Conservation (phyloP, 1,284 basidiomycete genomes). For the Ganoderma lingzhi region DNA sequence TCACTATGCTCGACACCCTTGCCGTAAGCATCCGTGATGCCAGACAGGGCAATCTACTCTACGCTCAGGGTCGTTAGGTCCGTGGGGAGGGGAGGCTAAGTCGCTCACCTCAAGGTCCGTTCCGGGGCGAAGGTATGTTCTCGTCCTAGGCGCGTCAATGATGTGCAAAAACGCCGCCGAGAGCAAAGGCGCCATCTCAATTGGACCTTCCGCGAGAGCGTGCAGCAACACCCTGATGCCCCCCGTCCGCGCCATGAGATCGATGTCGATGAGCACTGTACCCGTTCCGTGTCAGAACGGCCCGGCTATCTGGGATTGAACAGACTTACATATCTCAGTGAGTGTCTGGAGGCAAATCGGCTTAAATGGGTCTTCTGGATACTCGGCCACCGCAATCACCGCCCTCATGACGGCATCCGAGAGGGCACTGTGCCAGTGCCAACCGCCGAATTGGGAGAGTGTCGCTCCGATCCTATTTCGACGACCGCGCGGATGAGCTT, state of each 20-base stretch:
- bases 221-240: slow-evolving; percentile 91
- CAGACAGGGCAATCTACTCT: slow-evolving; percentile 80
- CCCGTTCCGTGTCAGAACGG: slow-evolving; percentile 34
- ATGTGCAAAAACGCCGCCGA: slow-evolving; percentile 87
- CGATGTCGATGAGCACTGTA: slow-evolving; percentile 84
- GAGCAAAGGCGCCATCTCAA: slow-evolving; percentile 87
- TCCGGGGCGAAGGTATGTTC: slow-evolving; percentile 83
- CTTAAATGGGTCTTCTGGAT: slow-evolving; percentile 90
- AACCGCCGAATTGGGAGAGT: slow-evolving; percentile 50
- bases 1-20: slow-evolving; percentile 82
- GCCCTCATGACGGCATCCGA: slow-evolving; percentile 87
- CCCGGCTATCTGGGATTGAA: slow-evolving; percentile 22
- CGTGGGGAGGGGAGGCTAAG: slow-evolving; percentile 2
- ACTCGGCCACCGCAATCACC: slow-evolving; percentile 92
- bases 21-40: slow-evolving; percentile 91
- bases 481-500: slow-evolving; percentile 90
- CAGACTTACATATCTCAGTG: slow-evolving; percentile 82
- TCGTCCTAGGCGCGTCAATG: slow-evolving; percentile 86
- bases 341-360: slow-evolving; percentile 90
- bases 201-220: slow-evolving; percentile 87
- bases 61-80: slow-evolving; percentile 27
- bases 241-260: slow-evolving; percentile 83
- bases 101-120: slow-evolving; percentile 86
- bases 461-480: slow-evolving; percentile 70
- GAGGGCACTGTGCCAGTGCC: slow-evolving; percentile 63